A percentile compares a stretch with the other conserved stretches of the same genome.
phyloP scores from a whole-genome alignment of 495 filamentous ascomycete species.

The Aspergillus homomorphus region DNA sequence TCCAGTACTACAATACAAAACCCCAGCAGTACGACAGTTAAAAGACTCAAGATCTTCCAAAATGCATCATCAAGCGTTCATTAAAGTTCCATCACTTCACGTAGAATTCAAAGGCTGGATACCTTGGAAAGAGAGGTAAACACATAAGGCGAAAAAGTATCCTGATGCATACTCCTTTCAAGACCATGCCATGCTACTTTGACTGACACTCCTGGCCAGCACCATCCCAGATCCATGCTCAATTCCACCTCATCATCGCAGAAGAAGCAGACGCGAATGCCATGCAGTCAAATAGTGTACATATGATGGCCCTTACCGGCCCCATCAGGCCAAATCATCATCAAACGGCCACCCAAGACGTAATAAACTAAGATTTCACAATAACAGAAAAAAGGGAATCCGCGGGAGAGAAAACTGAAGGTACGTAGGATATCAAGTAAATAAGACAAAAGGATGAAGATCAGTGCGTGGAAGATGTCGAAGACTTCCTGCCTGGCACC shows the following conservation, averaged over 20 bases:
- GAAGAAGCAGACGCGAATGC: not conserved
- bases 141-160: not conserved
- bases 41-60: not conserved
- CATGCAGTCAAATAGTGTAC: constrained; percentile 6
- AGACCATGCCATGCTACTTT: not conserved
- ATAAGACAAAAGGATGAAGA: not conserved
- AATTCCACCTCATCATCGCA: not conserved
- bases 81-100: constrained; percentile 7
- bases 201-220: not conserved
- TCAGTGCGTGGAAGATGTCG: constrained; percentile 9
- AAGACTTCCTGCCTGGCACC: constrained; percentile 43
- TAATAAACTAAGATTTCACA: not conserved
- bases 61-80: not conserved
- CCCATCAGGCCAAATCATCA: constrained; percentile 1
- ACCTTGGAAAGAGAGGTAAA: not conserved
- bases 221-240: not conserved
- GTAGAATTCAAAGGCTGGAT: constrained; percentile 7
- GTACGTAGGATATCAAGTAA: not conserved
- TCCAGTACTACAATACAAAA: not conserved
- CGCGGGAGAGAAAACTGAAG: not conserved
- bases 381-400: not conserved
- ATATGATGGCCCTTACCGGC: not conserved
- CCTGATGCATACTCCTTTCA: not conserved
- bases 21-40: not conserved
- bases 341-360: not conserved